These are phyloP conservation scores for Hypoxylon cercidicola DNA, from an alignment of 495 filamentous ascomycete genomes.

Conservation along the genomic window DNA sequence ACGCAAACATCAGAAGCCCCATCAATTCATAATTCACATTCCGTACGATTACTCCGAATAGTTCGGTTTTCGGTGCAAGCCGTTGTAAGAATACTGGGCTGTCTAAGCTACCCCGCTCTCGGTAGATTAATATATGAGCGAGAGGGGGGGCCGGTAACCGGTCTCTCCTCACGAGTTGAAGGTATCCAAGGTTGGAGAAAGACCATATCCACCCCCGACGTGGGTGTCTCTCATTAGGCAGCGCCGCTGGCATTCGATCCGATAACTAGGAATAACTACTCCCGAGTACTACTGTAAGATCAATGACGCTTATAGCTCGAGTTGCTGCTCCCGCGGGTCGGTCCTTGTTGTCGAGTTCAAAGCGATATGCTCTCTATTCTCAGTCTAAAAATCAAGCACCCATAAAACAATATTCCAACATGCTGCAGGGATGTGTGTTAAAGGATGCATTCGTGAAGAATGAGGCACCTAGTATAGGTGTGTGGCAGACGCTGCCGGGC, in stretches of 20 bases:
- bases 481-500: conserved; percentile 81
- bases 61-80: not conserved
- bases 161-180: conserved; percentile 18
- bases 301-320: conserved; percentile 22
- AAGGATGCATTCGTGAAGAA: conserved; percentile 67
- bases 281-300: conserved; percentile 4
- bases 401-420: conserved; percentile 48
- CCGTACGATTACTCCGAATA: too few relatives aligned
- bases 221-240: not conserved
- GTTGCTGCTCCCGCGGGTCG: conserved; percentile 4
- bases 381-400: not conserved
- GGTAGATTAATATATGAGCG: conserved; percentile 28
- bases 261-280: too few relatives aligned
- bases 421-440: conserved; percentile 73
- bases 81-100: not conserved
- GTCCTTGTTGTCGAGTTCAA: conserved; percentile 11
- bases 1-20: too few relatives aligned
- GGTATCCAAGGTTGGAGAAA: conserved; percentile 12
- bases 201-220: not conserved
- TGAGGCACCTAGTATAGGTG: conserved; percentile 69
- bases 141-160: conserved; percentile 11
- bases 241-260: not conserved
- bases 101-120: conserved; percentile 36
- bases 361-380: not conserved
- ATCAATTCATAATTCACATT: too few relatives aligned